These are phyloP conservation scores for Aphanomyces cochlioides DNA, from an alignment of 352 stramenopile genomes.

Conservation along the genomic window DNA sequence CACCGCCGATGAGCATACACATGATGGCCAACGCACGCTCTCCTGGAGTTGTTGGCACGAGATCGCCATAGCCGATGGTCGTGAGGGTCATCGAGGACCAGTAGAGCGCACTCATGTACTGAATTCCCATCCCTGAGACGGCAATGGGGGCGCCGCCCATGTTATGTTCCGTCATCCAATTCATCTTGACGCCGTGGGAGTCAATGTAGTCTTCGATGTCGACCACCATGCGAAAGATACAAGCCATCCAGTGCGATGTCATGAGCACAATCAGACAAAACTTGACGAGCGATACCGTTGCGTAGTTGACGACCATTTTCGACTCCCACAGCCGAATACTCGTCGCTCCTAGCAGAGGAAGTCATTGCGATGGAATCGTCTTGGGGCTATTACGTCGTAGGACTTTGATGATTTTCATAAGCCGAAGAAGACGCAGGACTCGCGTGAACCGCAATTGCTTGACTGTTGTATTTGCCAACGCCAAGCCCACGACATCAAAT, in stretches of 20 bases:
- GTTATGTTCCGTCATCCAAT: slow-evolving; percentile 46
- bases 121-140: slow-evolving; percentile 41
- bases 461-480: not conserved
- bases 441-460: slow-evolving; percentile 23
- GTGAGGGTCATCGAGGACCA: slow-evolving; percentile 80
- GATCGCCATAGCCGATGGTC: slow-evolving; percentile 73
- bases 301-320: slow-evolving; percentile 29
- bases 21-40: slow-evolving; percentile 43
- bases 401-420: slow-evolving; percentile 29
- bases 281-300: slow-evolving; percentile 17
- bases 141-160: slow-evolving; percentile 35
- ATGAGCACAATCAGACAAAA: slow-evolving; percentile 29
- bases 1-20: slow-evolving; percentile 30
- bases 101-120: slow-evolving; percentile 72
- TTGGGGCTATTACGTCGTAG: slow-evolving; percentile 5
- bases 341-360: not conserved
- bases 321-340: slow-evolving; percentile 14
- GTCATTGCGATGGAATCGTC: not conserved
- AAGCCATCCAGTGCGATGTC: slow-evolving; percentile 50
- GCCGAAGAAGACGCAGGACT: slow-evolving; percentile 13
- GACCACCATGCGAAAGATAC: slow-evolving; percentile 52
- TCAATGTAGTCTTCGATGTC: slow-evolving; percentile 67
- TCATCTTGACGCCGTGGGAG: slow-evolving; percentile 57
- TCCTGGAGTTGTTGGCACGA: slow-evolving; percentile 46
- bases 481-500: slow-evolving; percentile 20